These are phyloP conservation scores for Sugiyamaella xylanicola DNA, from an alignment of 1,139 yeast genomes.

Conservation along the genomic window DNA sequence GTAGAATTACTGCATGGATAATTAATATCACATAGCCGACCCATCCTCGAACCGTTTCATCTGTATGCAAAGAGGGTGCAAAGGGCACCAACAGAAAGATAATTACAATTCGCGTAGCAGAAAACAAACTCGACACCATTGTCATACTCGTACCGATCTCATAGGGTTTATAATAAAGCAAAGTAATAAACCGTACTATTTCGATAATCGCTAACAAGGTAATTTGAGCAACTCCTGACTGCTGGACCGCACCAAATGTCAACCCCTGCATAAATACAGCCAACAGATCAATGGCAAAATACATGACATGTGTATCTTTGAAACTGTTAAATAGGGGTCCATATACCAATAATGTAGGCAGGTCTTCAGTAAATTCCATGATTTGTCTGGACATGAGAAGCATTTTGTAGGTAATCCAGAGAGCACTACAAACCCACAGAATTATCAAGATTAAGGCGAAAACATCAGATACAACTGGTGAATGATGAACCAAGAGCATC, in stretches of 20 bases:
- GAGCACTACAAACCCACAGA: constrained; percentile 35
- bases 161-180: constrained; percentile 38
- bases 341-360: constrained; percentile 35
- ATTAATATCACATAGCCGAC: constrained; percentile 41
- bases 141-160: constrained; percentile 41
- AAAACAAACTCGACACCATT: constrained; percentile 29
- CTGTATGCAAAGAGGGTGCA: constrained; percentile 32
- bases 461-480: constrained; percentile 35
- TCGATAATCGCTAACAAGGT: constrained; percentile 39
- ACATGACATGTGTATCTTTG: constrained; percentile 22
- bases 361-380: constrained; percentile 34
- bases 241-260: constrained; percentile 42
- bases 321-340: constrained; percentile 40
- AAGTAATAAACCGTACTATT: constrained; percentile 31
- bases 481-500: constrained; percentile 31
- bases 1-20: constrained; percentile 39
- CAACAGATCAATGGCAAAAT: constrained; percentile 32
- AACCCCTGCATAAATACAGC: constrained; percentile 39
- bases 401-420: constrained; percentile 28
- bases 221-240: constrained; percentile 43
- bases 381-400: constrained; percentile 19
- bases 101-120: constrained; percentile 33
- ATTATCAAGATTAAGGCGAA: constrained; percentile 39
- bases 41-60: constrained; percentile 38
- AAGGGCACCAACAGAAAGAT: constrained; percentile 40